phyloP scores from a whole-genome alignment of 805 yeast genomes.

The Myxozyma geophila region DNA sequence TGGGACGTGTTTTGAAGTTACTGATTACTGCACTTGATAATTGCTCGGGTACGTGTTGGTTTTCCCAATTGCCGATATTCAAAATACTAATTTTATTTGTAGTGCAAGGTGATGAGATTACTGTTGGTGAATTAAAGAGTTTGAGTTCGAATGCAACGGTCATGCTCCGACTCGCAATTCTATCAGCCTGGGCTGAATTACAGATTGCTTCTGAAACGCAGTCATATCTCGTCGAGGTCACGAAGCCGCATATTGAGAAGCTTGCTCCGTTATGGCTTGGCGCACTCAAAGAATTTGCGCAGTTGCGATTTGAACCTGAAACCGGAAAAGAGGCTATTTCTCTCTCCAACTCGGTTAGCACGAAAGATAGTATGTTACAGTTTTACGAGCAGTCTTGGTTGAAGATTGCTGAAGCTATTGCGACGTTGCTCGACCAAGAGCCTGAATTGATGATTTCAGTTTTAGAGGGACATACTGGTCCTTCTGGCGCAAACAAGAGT shows the following conservation, averaged over 20 bases:
- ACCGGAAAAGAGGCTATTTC: constrained; percentile 12
- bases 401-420: constrained; percentile 74
- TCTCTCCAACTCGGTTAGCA: constrained; percentile 7
- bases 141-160: constrained; percentile 46
- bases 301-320: constrained; percentile 60
- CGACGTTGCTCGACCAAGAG: constrained; percentile 62
- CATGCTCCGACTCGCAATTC: constrained; percentile 46
- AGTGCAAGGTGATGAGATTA: constrained; percentile 37
- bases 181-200: constrained; percentile 52
- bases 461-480: constrained; percentile 56
- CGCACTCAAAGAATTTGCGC: constrained; percentile 73
- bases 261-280: constrained; percentile 81
- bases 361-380: constrained; percentile 42
- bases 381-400: constrained; percentile 70
- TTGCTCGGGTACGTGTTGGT: constrained; percentile 43
- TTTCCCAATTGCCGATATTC: background rate
- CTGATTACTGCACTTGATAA: constrained; percentile 70
- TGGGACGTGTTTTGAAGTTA: constrained; percentile 64
- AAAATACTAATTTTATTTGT: background rate
- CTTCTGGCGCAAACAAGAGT: constrained; percentile 17
- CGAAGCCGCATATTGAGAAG: constrained; percentile 57
- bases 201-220: constrained; percentile 40
- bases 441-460: constrained; percentile 52
- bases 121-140: constrained; percentile 46
- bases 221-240: constrained; percentile 47